Conservation (phyloP, 164 flowering plant genomes). For the Kingdonia uniflora region DNA sequence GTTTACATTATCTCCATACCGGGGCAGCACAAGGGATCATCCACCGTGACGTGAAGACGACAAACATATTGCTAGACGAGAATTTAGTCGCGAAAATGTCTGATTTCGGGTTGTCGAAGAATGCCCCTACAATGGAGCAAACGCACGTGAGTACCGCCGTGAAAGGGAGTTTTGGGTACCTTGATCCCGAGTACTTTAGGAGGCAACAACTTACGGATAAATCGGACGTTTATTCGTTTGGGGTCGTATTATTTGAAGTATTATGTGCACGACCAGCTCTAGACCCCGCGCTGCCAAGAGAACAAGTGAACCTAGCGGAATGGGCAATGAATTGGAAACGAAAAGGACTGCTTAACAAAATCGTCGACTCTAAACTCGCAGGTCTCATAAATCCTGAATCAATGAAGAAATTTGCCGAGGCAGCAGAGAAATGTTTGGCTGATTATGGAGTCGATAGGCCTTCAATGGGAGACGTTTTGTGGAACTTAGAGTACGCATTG, state of each 20-base stretch:
- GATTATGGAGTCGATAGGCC: conserved; percentile 9
- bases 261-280: conserved; percentile 12
- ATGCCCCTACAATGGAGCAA: conserved; percentile 6
- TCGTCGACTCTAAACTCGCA: conserved; percentile 5
- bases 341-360: conserved; percentile 8
- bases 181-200: conserved; percentile 18
- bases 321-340: conserved; percentile 13
- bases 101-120: conserved; percentile 19
- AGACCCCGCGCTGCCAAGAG: conserved; percentile 9
- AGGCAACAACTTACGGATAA: conserved; percentile 16
- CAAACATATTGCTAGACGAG: conserved; percentile 19
- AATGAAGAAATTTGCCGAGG: conserved; percentile 7
- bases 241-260: conserved; percentile 17
- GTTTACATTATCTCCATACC: conserved; percentile 22
- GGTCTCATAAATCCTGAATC: conserved; percentile 4
- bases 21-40: conserved; percentile 17
- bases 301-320: conserved; percentile 11
- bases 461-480: conserved; percentile 12
- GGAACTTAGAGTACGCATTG: conserved; percentile 13
- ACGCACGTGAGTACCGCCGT: conserved; percentile 20
- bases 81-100: conserved; percentile 19
- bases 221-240: conserved; percentile 17
- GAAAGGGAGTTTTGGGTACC: conserved; percentile 22
- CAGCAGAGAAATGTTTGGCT: conserved; percentile 12
- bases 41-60: conserved; percentile 22